Evolutionary conservation across 495 filamentous ascomycete species (phyloP), one percentile per base, ranked within the genome.

Genomic region (Neurospora sp.): DNA sequence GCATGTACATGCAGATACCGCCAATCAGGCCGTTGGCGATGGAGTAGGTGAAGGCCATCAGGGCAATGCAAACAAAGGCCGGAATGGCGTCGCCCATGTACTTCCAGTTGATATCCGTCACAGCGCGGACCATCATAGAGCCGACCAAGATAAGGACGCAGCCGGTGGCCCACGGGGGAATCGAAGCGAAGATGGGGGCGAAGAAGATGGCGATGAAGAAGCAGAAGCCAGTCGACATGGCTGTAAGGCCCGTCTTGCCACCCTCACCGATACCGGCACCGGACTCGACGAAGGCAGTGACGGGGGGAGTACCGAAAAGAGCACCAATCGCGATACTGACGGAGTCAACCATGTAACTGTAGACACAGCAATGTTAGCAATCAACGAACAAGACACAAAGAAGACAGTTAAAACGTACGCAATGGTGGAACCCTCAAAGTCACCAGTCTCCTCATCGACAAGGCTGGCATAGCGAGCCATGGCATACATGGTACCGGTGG

Each of bases 201-300:
- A 94, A 94, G 86, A 95, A 95, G 41, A 95, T 88, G 42, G 91
- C 86, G 78, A 95, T 89, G 85, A 95, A 94, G 85, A 95, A 95
- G 80, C 90, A 92, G 70, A 94, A 39, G 38, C 92, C 92, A 0
- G 92, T 90, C 59, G 87, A 82, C 78, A 91, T 90, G n/a, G 92
- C 90, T 1, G 92, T 94, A n/a, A 95, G 83, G 9, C 92, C 92
- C 0, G 92, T 95, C 75, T 89, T 89, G 18, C 92, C 92, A 37
- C 92, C 92, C 82, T 95, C 92, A 5, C 92, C 91, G 76, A 95
- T 95, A 74, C 92, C 92, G 16, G 92, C 92, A 75, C 92, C 92
- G 39, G 90, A 92, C 81, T 94, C 92, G 76, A 95, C 88, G 78
- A 93, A 95, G 39, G 92, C 92, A 18, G 92, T 94, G 2, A 94